A percentile compares a stretch with the other conserved stretches of the same genome.
Evolutionary conservation across 2,329 filamentous ascomycete species (phyloP).

Genomic region (Davidsoniella virescens): DNA sequence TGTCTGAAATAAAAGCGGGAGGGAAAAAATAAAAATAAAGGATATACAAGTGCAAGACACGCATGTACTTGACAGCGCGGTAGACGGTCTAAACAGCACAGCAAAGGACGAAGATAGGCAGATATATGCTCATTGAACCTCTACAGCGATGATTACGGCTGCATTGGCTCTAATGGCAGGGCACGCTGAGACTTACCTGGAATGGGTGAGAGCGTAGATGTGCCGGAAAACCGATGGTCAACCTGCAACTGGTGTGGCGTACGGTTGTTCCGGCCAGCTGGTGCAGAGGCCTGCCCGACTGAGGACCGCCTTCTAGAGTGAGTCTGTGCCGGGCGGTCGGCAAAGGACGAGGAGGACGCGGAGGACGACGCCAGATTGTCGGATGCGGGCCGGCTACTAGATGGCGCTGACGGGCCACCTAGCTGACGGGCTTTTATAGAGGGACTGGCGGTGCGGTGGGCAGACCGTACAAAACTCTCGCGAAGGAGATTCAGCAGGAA

Average conservation of each 20-base stretch:
- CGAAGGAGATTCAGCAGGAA: not conserved
- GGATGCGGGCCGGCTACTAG: conserved; percentile 12
- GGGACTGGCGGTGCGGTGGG: conserved; percentile 10
- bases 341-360: conserved; percentile 38
- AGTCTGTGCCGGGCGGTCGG: conserved; percentile 30
- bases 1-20: not conserved
- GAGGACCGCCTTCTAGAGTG: conserved; percentile 37
- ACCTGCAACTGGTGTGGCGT: conserved; percentile 9
- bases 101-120: not conserved
- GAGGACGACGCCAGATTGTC: conserved; percentile 12
- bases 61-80: not conserved
- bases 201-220: conserved; percentile 10
- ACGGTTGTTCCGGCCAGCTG: conserved; percentile 16
- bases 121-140: not conserved
- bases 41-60: not conserved
- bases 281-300: conserved; percentile 22
- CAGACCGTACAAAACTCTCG: not conserved
- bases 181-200: conserved; percentile 7
- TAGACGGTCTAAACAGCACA: not conserved
- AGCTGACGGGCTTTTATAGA: conserved; percentile 12
- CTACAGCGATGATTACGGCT: too few relatives aligned
- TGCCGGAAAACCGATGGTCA: conserved; percentile 6
- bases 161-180: too few relatives aligned
- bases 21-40: not conserved
- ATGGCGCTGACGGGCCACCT: conserved; percentile 12